Percentiles rank a stretch among this genome's conserved stretches.
Conservation (phyloP, 2,329 filamentous ascomycete species). For the Fusarium chaquense region DNA sequence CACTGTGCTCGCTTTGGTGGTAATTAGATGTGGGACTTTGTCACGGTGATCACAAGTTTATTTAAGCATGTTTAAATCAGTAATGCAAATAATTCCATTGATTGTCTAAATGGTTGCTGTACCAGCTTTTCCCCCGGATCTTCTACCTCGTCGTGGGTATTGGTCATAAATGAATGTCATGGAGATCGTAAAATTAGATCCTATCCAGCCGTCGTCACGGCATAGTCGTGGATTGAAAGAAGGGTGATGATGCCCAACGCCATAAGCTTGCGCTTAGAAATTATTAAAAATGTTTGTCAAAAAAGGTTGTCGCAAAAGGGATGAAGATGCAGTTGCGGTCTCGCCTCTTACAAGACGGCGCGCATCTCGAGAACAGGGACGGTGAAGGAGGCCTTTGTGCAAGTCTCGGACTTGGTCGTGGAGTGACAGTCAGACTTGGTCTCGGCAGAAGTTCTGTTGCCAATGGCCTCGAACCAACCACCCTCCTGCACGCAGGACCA, state of each 20-base stretch:
- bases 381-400: slow-evolving; percentile 43
- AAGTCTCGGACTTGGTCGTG: slow-evolving; percentile 47
- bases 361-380: slow-evolving; percentile 48
- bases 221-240: slow-evolving; percentile 43
- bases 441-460: slow-evolving; percentile 45
- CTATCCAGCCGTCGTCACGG: slow-evolving; percentile 43
- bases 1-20: background rate
- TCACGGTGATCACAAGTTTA: background rate
- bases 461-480: slow-evolving; percentile 49
- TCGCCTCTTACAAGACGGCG: slow-evolving; percentile 44
- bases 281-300: slow-evolving; percentile 26
- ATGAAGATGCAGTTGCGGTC: background rate
- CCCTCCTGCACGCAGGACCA: slow-evolving; percentile 62
- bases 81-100: slow-evolving; percentile 18
- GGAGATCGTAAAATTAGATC: slow-evolving; percentile 39
- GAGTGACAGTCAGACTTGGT: slow-evolving; percentile 25
- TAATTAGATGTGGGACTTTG: background rate
- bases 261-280: slow-evolving; percentile 34
- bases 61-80: background rate
- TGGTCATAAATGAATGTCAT: slow-evolving; percentile 44
- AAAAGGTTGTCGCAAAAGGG: slow-evolving; percentile 12
- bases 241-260: slow-evolving; percentile 28
- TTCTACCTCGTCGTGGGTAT: slow-evolving; percentile 24
- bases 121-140: slow-evolving; percentile 14
- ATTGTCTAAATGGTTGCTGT: slow-evolving; percentile 16